These are phyloP conservation scores for Penicillium frequentans DNA, from an alignment of 2,329 filamentous ascomycete genomes.

Conservation along the genomic window DNA sequence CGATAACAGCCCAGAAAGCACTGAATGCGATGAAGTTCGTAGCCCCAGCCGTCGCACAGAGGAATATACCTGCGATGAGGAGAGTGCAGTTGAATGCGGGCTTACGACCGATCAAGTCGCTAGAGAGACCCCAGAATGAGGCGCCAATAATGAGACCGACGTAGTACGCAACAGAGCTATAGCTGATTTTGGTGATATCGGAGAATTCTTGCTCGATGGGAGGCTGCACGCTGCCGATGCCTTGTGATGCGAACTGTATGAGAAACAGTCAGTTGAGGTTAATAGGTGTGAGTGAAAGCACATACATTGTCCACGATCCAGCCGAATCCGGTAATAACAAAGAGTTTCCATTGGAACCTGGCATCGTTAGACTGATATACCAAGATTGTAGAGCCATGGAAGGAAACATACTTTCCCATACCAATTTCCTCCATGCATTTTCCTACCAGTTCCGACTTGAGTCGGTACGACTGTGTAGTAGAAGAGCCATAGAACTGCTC, in stretches of 20 bases:
- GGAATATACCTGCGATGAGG: constrained; percentile 39
- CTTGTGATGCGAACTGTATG: constrained; percentile 28
- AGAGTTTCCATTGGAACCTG: constrained; percentile 59
- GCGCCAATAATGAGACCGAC: constrained; percentile 49
- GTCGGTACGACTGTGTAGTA: constrained; percentile 31
- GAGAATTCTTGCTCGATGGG: constrained; percentile 28
- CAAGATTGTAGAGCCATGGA: background rate
- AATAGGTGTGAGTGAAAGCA: too few species aligned
- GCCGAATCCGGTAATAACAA: constrained; percentile 66
- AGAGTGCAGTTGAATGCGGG: constrained; percentile 50
- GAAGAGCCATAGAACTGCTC: constrained; percentile 42
- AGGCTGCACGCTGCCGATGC: constrained; percentile 30
- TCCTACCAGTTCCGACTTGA: constrained; percentile 32
- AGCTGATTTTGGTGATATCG: constrained; percentile 28
- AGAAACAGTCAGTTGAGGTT: too few species aligned
- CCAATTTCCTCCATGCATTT: constrained; percentile 29
- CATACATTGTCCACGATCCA: constrained; percentile 65
- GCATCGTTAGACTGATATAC: background rate
- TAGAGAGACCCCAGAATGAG: constrained; percentile 47
- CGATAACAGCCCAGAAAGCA: constrained; percentile 30
- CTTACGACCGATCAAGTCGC: constrained; percentile 44
- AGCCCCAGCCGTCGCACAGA: constrained; percentile 25
- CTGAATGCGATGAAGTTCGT: constrained; percentile 29
- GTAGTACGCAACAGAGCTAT: constrained; percentile 35
- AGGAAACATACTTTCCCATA: constrained; percentile 30